phyloP scores from a whole-genome alignment of 2,329 filamentous ascomycete species.

The Penicillium sp. region DNA sequence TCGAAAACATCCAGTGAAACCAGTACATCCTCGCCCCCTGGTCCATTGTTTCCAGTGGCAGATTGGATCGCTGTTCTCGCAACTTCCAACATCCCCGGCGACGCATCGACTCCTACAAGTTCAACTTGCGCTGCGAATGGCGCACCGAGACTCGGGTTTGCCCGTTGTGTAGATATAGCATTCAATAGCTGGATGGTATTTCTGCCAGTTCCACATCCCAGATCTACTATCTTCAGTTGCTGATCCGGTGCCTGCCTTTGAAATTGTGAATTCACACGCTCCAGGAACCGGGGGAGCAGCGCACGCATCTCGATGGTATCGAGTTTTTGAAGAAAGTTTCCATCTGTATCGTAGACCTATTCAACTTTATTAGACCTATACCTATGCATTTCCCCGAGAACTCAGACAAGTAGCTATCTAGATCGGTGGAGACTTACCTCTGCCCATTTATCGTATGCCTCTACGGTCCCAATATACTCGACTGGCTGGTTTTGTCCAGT shows the following conservation, averaged over 20 bases:
- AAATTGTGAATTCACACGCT: conserved; percentile 24
- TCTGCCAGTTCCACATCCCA: conserved; percentile 66
- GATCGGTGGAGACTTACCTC: conserved; percentile 22
- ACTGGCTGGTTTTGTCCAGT: conserved; percentile 10
- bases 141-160: background rate
- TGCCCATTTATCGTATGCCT: conserved; percentile 42
- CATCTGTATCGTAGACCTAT: conserved; percentile 62
- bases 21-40: background rate
- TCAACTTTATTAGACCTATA: background rate
- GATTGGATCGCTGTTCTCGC: conserved; percentile 44
- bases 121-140: conserved; percentile 24
- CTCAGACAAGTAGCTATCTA: too few relatives aligned
- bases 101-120: conserved; percentile 58
- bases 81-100: conserved; percentile 57
- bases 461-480: conserved; percentile 35
- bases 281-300: conserved; percentile 53
- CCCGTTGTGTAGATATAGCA: background rate
- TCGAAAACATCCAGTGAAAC: conserved; percentile 31
- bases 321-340: conserved; percentile 65
- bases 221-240: conserved; percentile 53
- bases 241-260: conserved; percentile 10
- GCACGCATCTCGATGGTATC: conserved; percentile 57
- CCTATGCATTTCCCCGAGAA: too few relatives aligned
- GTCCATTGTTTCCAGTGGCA: conserved; percentile 26
- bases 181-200: conserved; percentile 56